Evolutionary conservation across 306 rosid genomes (phyloP).

Genomic region (Cucumis cinereus): DNA sequence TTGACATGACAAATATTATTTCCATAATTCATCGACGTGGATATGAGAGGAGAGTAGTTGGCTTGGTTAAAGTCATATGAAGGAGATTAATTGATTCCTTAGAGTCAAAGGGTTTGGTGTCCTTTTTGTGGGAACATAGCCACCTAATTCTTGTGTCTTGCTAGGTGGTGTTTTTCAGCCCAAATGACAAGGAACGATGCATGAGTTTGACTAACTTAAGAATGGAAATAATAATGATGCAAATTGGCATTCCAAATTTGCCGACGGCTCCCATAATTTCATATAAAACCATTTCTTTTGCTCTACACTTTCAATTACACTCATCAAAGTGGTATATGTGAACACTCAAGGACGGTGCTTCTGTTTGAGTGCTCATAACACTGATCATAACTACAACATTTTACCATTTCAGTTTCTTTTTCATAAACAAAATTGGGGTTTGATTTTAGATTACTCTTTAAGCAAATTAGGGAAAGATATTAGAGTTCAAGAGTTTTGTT

Average conservation of each 20-base stretch:
- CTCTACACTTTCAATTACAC: background rate
- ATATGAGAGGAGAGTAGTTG: background rate
- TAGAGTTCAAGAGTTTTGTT: no score
- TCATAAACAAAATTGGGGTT: no score
- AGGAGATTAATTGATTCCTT: background rate
- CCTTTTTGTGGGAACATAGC: background rate
- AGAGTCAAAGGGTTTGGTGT: conserved; percentile 1
- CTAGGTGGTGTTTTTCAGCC: background rate
- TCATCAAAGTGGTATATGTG: background rate
- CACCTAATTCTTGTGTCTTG: background rate
- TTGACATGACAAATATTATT: background rate
- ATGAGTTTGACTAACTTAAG: background rate
- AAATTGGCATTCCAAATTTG: background rate
- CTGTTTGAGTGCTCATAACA: background rate
- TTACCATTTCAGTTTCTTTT: background rate
- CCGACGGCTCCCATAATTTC: background rate
- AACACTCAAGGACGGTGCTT: background rate
- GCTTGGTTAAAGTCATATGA: background rate
- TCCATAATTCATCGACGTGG: no score
- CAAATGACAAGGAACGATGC: conserved; percentile 1
- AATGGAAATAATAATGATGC: background rate
- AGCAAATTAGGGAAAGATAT: no score
- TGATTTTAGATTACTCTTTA: no score
- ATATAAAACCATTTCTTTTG: background rate
- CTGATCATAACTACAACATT: background rate